phyloP scores from a whole-genome alignment of 306 rosid genomes.

The Leucaena leucocephala region DNA sequence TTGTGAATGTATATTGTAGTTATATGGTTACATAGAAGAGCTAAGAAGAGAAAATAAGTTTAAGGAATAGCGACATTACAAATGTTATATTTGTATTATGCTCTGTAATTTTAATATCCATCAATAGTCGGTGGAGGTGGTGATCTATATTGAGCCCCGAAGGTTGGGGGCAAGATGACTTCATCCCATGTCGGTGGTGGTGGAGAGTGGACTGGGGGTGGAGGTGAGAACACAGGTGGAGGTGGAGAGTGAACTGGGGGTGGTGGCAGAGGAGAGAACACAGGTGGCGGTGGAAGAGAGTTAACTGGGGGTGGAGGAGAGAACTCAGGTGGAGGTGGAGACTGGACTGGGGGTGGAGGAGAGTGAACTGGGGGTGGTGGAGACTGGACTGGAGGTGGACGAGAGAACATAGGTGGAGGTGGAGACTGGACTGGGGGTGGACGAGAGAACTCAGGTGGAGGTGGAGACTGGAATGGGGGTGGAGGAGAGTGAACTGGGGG shows the following conservation, averaged over 20 bases:
- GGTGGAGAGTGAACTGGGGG: no score
- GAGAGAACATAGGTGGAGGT: background rate
- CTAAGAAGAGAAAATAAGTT: background rate
- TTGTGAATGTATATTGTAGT: no score
- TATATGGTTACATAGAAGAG: background rate
- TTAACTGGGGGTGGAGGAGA: background rate
- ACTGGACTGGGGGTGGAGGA: no score
- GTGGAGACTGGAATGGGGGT: conserved; percentile 11
- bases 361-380: no score
- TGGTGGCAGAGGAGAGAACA: background rate
- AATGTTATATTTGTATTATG: background rate
- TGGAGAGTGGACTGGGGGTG: no score
- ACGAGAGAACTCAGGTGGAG: background rate
- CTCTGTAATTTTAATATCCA: conserved; percentile 49
- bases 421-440: background rate
- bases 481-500: background rate
- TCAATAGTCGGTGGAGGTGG: conserved; percentile 71
- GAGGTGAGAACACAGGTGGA: no score
- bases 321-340: no score
- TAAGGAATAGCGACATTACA: background rate
- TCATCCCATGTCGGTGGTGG: conserved; percentile 32
- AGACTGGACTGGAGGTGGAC: conserved; percentile 3
- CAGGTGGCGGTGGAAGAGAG: background rate
- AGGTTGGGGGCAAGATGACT: conserved; percentile 48
- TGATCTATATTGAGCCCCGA: conserved; percentile 54